Evolutionary conservation across 2,329 filamentous ascomycete genomes (phyloP).

Genomic region (Dactylellina leptospora): DNA sequence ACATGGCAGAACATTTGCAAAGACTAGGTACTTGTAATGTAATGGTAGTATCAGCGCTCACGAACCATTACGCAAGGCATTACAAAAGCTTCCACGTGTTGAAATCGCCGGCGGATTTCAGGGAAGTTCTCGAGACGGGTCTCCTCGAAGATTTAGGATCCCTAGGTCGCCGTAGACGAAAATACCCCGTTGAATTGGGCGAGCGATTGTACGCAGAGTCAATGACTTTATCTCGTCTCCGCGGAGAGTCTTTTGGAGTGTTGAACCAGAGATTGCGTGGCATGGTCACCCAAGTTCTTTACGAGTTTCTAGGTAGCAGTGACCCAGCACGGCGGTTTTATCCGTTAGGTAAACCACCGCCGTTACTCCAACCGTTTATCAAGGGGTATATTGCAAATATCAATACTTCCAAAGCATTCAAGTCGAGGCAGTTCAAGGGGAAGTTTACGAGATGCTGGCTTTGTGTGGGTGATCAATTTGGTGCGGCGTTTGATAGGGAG

Average conservation of each 20-base stretch:
- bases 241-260: no score
- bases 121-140: constrained; percentile 7
- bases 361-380: constrained; percentile 10
- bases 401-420: constrained; percentile 8
- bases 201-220: neutral
- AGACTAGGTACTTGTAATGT: constrained; percentile 10
- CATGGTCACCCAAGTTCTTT: constrained; percentile 1
- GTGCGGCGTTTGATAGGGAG: neutral
- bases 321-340: neutral
- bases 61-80: constrained; percentile 3
- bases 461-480: constrained; percentile 6
- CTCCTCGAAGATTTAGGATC: constrained; percentile 11
- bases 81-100: constrained; percentile 23
- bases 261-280: no score
- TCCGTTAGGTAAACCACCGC: neutral
- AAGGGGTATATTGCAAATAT: constrained; percentile 10
- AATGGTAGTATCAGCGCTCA: neutral
- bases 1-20: neutral
- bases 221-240: no score
- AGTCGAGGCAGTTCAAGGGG: neutral
- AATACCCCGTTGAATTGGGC: constrained; percentile 6
- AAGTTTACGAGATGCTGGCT: constrained; percentile 24
- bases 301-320: constrained; percentile 12
- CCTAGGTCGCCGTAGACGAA: neutral
- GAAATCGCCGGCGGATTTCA: constrained; percentile 14